These are phyloP conservation scores for Haematococcus lacustris DNA, from an alignment of 139 green algal genomes.

Conservation along the genomic window DNA sequence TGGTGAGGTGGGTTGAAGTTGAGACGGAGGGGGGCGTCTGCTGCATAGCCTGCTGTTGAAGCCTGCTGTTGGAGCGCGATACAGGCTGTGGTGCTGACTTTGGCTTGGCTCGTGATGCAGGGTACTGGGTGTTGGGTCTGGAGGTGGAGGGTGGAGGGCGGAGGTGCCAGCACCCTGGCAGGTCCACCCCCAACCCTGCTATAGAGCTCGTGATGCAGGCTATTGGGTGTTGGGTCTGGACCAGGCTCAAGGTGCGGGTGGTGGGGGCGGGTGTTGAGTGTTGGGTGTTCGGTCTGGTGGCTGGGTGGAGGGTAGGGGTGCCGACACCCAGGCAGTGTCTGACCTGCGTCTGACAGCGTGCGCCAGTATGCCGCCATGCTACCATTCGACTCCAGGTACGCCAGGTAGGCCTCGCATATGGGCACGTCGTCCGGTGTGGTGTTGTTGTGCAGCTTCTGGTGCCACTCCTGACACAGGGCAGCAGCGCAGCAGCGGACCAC, in stretches of 20 bases:
- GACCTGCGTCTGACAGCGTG: constrained; percentile 68
- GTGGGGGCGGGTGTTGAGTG: no score
- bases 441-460: constrained; percentile 99
- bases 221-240: background rate
- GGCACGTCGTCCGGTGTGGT: constrained; percentile 95
- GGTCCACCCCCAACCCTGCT: background rate
- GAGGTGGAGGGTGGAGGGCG: no score
- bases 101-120: no score
- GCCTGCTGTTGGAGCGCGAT: no score
- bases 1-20: no score
- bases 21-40: no score
- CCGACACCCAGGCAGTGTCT: background rate
- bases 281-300: no score
- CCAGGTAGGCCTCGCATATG: constrained; percentile 96
- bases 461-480: constrained; percentile 69
- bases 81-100: no score
- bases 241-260: background rate
- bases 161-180: background rate
- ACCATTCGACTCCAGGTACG: constrained; percentile 75
- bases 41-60: no score
- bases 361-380: constrained; percentile 85
- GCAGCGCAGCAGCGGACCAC: background rate
- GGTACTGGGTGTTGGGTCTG: no score
- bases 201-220: background rate
- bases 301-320: background rate